Conservation (phyloP, 257 asterid species). For the Linaria vulgaris region DNA sequence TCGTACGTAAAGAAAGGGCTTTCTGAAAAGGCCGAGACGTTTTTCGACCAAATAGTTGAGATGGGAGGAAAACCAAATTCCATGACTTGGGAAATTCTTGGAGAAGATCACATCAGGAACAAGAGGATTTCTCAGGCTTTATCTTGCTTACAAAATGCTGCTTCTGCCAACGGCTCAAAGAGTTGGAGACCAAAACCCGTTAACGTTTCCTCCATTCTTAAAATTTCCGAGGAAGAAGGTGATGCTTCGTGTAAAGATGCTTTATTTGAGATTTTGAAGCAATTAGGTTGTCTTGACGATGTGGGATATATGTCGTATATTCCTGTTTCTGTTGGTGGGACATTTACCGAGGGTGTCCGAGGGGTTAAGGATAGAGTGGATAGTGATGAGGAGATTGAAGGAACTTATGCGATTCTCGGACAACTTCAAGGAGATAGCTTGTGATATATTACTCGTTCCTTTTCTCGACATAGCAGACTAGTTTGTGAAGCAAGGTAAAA, state of each 20-base stretch:
- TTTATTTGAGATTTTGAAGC: constrained; percentile 48
- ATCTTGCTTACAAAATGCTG: constrained; percentile 71
- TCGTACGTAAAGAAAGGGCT: constrained; percentile 62
- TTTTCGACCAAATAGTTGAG: constrained; percentile 62
- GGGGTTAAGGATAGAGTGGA: constrained; percentile 28
- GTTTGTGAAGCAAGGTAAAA: constrained; percentile 19
- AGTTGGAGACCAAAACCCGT: constrained; percentile 74
- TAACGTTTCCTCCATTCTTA: constrained; percentile 49
- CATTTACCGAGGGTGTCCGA: constrained; percentile 17
- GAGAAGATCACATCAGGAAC: constrained; percentile 62
- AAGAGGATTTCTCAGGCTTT: constrained; percentile 62
- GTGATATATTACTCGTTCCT: constrained; percentile 37
- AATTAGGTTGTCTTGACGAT: constrained; percentile 60
- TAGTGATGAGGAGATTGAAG: constrained; percentile 37
- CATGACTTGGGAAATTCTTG: constrained; percentile 79
- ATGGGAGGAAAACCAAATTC: constrained; percentile 76
- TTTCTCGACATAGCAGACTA: constrained; percentile 4
- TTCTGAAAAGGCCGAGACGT: constrained; percentile 49
- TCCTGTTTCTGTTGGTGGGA: constrained; percentile 32
- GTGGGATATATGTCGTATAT: constrained; percentile 49
- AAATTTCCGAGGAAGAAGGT: constrained; percentile 51
- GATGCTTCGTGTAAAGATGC: constrained; percentile 50
- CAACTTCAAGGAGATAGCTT: constrained; percentile 66
- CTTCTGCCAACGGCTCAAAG: constrained; percentile 48
- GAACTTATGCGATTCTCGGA: constrained; percentile 36